These are phyloP conservation scores for Trebouxia gelatinosa DNA, from an alignment of 163 green algal species.

Conservation along the genomic window DNA sequence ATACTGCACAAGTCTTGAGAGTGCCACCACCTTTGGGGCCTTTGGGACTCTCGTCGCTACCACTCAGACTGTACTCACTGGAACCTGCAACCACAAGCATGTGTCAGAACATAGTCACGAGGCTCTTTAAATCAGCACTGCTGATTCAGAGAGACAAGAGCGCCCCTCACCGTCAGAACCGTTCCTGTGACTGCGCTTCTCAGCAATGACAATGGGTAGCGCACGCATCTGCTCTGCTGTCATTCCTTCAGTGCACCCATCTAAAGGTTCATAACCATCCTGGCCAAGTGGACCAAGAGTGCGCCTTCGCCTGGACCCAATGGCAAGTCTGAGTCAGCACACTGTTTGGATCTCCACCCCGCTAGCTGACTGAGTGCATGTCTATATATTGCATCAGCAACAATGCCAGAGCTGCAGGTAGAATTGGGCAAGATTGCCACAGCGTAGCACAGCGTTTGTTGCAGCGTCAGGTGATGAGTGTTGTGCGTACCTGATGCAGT, in stretches of 20 bases:
- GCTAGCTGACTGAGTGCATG: background rate
- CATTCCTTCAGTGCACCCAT: constrained; percentile 54
- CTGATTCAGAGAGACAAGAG: background rate
- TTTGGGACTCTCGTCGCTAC: constrained; percentile 26
- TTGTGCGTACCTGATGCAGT: constrained; percentile 54
- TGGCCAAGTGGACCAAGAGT: background rate
- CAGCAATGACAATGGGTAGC: constrained; percentile 75
- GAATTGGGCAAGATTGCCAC: too few relatives aligned
- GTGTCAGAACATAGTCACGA: background rate
- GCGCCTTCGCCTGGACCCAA: background rate
- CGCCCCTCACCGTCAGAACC: background rate
- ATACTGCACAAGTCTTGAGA: constrained; percentile 73
- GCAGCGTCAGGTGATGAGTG: background rate
- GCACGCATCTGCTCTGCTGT: constrained; percentile 56
- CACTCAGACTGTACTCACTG: background rate
- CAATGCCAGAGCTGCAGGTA: background rate
- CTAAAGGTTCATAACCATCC: constrained; percentile 36
- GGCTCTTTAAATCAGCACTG: background rate
- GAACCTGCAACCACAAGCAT: constrained; percentile 5
- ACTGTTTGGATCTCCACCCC: too few relatives aligned
- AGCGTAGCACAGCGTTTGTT: too few relatives aligned
- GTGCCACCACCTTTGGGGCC: constrained; percentile 56
- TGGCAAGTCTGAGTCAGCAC: too few relatives aligned
- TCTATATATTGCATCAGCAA: background rate
- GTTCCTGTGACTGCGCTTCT: constrained; percentile 32